Percentiles rank a stretch among this genome's conserved stretches.
phyloP scores from a whole-genome alignment of 2,329 filamentous ascomycete genomes.

The Rhinocladiella mackenziei region DNA sequence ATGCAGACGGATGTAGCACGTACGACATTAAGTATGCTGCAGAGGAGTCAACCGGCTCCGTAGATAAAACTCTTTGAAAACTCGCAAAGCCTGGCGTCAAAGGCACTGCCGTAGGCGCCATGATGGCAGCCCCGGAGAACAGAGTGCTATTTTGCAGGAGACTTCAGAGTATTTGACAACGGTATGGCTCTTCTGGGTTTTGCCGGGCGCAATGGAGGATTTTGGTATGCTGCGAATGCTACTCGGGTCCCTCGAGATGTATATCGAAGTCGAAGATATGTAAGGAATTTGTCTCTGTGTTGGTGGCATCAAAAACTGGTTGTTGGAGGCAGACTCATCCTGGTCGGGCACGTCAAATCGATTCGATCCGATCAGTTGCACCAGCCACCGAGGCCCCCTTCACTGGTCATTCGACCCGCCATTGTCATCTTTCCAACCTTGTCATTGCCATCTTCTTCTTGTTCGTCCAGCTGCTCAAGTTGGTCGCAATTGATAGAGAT shows the following conservation, averaged over 20 bases:
- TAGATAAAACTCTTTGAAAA: conserved; percentile 75
- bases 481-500: neutral
- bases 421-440: neutral
- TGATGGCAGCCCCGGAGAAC: conserved; percentile 6
- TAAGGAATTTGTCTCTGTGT: neutral
- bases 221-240: too few relatives aligned
- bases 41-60: conserved; percentile 70
- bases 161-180: too few relatives aligned
- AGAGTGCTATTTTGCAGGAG: too few relatives aligned
- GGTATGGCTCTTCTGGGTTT: too few relatives aligned
- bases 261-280: too few relatives aligned
- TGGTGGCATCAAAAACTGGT: neutral
- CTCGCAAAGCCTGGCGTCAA: conserved; percentile 66
- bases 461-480: too few relatives aligned
- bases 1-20: neutral
- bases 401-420: neutral
- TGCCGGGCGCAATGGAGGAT: too few relatives aligned
- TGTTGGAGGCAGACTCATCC: neutral
- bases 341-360: too few relatives aligned
- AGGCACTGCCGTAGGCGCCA: conserved; percentile 18
- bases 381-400: conserved; percentile 2
- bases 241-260: too few relatives aligned
- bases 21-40: conserved; percentile 54
- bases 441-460: neutral
- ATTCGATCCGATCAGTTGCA: neutral